Evolutionary conservation across 2,329 filamentous ascomycete species (phyloP).

Genomic region (Aspergillus candidus): DNA sequence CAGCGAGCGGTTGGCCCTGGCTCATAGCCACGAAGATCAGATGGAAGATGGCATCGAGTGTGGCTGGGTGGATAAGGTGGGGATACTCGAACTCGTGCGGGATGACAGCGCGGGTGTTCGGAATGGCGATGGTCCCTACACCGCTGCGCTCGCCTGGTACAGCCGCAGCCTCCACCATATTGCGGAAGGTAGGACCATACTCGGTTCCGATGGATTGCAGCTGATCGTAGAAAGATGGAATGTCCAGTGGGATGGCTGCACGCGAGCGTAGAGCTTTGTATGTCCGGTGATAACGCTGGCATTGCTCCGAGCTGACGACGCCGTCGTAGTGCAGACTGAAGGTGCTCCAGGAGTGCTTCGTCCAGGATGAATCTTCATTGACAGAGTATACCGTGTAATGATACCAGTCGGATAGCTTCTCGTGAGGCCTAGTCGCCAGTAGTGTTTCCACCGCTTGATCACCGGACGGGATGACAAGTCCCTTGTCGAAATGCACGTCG

Average conservation of each 20-base stretch:
- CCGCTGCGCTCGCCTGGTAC: conserved; percentile 8
- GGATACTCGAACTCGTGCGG: conserved; percentile 13
- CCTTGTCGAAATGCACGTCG: conserved; percentile 13
- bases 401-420: conserved; percentile 15
- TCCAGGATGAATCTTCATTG: too few species aligned
- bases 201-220: conserved; percentile 15
- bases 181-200: conserved; percentile 14
- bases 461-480: conserved; percentile 15
- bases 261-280: too few species aligned
- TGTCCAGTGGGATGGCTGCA: neutral
- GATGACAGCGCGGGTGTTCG: conserved; percentile 11
- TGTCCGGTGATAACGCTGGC: too few species aligned
- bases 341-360: too few species aligned
- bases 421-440: conserved; percentile 13
- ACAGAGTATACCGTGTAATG: conserved; percentile 16
- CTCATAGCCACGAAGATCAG: conserved; percentile 13
- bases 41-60: conserved; percentile 18
- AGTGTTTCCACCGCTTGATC: conserved; percentile 15
- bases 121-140: conserved; percentile 8
- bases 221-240: conserved; percentile 14
- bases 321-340: too few species aligned
- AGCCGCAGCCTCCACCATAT: conserved; percentile 10
- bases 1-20: conserved; percentile 1
- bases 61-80: conserved; percentile 16
- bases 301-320: too few species aligned